Conservation (phyloP, 192 early-diverging fungal genomes). For the Rhizophagus clarus region DNA sequence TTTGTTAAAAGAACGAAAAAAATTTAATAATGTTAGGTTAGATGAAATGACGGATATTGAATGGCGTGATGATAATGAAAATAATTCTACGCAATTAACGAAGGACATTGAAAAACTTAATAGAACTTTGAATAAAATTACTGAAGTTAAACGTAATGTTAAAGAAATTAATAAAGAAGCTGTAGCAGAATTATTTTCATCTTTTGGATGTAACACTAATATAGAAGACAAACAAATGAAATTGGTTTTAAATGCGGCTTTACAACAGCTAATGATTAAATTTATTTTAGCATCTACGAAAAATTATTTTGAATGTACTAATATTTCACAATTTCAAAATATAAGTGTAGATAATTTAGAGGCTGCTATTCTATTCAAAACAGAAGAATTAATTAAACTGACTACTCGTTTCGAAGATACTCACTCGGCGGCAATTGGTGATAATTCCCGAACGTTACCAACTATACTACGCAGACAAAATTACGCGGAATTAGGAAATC, state of each 20-base stretch:
- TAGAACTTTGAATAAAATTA: neutral
- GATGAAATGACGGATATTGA: neutral
- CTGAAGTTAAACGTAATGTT: neutral
- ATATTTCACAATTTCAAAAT: neutral
- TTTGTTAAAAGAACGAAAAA: no score
- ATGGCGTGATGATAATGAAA: neutral
- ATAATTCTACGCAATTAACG: neutral
- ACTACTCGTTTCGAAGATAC: neutral
- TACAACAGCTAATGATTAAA: neutral
- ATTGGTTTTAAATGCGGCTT: neutral
- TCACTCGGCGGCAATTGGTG: neutral
- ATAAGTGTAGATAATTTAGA: neutral
- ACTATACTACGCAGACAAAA: slow-evolving; percentile 20
- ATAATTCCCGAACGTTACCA: neutral
- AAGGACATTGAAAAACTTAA: neutral
- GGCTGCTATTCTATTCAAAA: neutral
- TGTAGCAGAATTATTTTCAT: neutral
- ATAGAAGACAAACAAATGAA: neutral
- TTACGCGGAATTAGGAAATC: neutral
- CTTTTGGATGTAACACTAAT: neutral
- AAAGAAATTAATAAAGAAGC: neutral
- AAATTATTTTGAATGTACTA: neutral
- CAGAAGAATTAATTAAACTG: neutral
- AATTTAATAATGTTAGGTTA: no score
- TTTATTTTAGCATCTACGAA: neutral